Evolutionary conservation across 2,329 filamentous ascomycete genomes (phyloP), one percentile per base, ranked within the genome.

Genomic region (Penicillium occitanis): DNA sequence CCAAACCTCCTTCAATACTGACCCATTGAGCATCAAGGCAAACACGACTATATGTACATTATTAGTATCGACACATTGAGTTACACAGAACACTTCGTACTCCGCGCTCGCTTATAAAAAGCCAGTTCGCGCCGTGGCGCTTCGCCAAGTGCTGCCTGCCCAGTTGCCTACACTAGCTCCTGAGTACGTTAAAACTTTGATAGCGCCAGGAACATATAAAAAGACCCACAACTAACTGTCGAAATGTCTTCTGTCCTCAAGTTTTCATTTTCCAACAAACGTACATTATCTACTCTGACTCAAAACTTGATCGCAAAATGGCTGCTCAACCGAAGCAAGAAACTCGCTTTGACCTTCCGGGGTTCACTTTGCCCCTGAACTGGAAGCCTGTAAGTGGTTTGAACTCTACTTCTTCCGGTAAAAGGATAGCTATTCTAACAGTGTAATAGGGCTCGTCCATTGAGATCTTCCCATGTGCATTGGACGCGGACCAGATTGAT

Each of bases 401-500:
- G 25, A n/a, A 48, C n/a, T 48, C 17, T 7, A 30, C 28, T 30
- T 30, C 17, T 44, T 5, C 48, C 6, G 10, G 6, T 30, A 19
- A n/a, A 48, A 19, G 22, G 11, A 46, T 61, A 11, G 58, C 17
- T 22, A 48, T 46, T 14, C 44, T 48, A 8, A 61, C n/a, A 35
- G 51, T 35, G 8, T 35, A 46, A 48, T 42, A 61, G 58, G 14
- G 10, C 40, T 59, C 22, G 25, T 44, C 17, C 17, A 2, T 11
- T 30, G 58, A 48, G 22, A 22, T 14, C 10, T 78, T 76, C 55
- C 76, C 75, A 17, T 72, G 73, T 48, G 73, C 73, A 10, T 65
- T 77, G 8, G 73, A 76, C 53, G 72, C 76, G 55, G 69, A 73
- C 53, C 70, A 73, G 28, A 73, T 75, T 37, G 65, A 72, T 28